These are phyloP conservation scores for Dalbergia cultrata DNA, from an alignment of 306 rosid genomes.

Conservation along the genomic window DNA sequence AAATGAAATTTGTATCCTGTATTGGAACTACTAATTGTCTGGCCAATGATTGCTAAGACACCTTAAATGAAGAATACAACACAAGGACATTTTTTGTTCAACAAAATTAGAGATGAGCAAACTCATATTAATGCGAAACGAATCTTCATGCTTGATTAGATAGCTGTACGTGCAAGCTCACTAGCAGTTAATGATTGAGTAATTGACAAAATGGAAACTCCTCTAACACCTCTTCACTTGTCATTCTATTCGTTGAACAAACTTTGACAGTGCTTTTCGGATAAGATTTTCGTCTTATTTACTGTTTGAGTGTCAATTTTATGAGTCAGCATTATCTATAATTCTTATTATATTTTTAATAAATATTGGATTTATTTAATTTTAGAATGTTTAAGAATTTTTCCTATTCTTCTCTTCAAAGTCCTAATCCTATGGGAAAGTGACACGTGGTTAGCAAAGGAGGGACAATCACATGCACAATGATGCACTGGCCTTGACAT, in stretches of 20 bases:
- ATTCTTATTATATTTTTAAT: too few relatives aligned
- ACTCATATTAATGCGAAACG: not conserved
- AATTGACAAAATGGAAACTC: not conserved
- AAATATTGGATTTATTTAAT: too few relatives aligned
- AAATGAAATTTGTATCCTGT: not conserved
- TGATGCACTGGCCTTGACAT: conserved; percentile 44
- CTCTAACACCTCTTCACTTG: too few relatives aligned
- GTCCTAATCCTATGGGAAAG: not conserved
- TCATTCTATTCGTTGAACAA: too few relatives aligned
- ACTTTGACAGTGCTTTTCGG: too few relatives aligned
- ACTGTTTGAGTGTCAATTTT: too few relatives aligned
- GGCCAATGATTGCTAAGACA: conserved; percentile 30
- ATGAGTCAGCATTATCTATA: too few relatives aligned
- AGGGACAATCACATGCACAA: conserved; percentile 36
- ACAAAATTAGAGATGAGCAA: not conserved
- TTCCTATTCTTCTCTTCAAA: not conserved
- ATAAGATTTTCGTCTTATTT: too few relatives aligned
- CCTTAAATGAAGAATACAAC: not conserved
- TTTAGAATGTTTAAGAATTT: too few relatives aligned
- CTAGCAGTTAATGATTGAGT: not conserved
- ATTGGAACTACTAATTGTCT: conserved; percentile 5
- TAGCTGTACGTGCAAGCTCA: not conserved
- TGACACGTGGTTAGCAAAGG: conserved; percentile 39
- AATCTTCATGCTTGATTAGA: conserved; percentile 6
- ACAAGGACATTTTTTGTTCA: not conserved